Conservation (phyloP, 2,329 filamentous ascomycete species). For the Fusarium buharicum region DNA sequence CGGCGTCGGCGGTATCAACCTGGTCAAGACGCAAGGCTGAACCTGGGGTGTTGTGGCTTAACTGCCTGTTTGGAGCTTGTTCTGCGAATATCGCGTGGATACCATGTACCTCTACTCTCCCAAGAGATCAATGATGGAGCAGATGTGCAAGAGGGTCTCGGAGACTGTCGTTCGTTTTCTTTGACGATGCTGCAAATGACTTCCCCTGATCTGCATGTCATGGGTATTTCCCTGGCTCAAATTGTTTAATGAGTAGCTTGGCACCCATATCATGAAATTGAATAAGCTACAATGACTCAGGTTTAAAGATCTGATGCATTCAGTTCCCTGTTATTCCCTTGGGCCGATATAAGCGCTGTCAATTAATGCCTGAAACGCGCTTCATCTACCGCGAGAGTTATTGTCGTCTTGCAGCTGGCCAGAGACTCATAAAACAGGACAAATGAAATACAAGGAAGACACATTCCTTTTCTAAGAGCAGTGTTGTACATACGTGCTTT, state of each 20-base stretch:
- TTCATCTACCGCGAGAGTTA: background rate
- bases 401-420: slow-evolving; percentile 14
- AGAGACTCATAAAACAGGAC: too few relatives aligned
- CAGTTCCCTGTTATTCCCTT: background rate
- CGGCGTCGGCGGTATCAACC: slow-evolving; percentile 24
- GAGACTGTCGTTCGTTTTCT: background rate
- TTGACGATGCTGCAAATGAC: background rate
- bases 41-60: background rate
- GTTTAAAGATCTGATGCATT: slow-evolving; percentile 7
- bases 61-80: background rate
- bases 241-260: slow-evolving; percentile 3
- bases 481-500: too few relatives aligned
- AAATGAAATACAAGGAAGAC: too few relatives aligned
- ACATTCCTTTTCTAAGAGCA: too few relatives aligned
- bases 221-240: background rate
- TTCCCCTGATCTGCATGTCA: background rate
- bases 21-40: slow-evolving; percentile 15
- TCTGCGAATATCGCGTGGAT: background rate
- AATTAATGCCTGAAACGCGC: slow-evolving; percentile 3
- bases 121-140: background rate
- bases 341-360: background rate
- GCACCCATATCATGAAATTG: background rate
- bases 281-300: slow-evolving; percentile 14
- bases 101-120: background rate
- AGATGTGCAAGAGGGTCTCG: background rate